phyloP scores from a whole-genome alignment of 805 yeast species.

The Pichia scutulata region DNA sequence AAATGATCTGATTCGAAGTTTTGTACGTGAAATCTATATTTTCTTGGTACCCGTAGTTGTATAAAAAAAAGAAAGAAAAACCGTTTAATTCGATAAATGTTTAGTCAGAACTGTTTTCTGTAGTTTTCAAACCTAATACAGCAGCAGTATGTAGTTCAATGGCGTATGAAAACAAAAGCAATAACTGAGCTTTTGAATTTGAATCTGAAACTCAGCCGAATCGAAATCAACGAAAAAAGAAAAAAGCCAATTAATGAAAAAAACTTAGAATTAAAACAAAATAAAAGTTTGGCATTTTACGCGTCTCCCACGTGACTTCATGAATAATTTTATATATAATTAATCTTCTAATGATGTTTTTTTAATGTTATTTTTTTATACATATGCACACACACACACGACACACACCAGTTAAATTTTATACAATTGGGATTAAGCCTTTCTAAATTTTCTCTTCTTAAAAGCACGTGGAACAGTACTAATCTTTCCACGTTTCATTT shows the following conservation, averaged over 20 bases:
- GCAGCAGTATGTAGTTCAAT: not conserved
- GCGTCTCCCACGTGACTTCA: not conserved
- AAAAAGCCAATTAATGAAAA: not conserved
- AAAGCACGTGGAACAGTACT: constrained; percentile 83
- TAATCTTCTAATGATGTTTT: no score
- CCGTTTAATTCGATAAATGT: not conserved
- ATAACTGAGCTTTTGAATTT: not conserved
- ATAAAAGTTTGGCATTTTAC: not conserved
- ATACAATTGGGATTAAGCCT: not conserved
- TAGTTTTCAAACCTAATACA: not conserved
- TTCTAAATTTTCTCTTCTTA: constrained; percentile 44
- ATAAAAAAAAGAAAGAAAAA: no score
- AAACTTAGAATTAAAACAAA: not conserved
- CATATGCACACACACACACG: no score
- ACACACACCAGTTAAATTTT: no score
- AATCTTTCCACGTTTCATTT: constrained; percentile 61
- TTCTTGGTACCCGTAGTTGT: not conserved
- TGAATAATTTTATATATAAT: no score
- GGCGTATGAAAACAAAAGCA: not conserved
- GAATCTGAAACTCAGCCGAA: not conserved
- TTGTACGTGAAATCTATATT: not conserved
- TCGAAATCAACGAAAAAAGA: not conserved
- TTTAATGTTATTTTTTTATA: no score
- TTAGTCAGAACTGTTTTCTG: not conserved
- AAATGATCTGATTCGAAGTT: not conserved